Conservation (phyloP, 768 basidiomycete genomes). For the Boletus subcaerulescens region DNA sequence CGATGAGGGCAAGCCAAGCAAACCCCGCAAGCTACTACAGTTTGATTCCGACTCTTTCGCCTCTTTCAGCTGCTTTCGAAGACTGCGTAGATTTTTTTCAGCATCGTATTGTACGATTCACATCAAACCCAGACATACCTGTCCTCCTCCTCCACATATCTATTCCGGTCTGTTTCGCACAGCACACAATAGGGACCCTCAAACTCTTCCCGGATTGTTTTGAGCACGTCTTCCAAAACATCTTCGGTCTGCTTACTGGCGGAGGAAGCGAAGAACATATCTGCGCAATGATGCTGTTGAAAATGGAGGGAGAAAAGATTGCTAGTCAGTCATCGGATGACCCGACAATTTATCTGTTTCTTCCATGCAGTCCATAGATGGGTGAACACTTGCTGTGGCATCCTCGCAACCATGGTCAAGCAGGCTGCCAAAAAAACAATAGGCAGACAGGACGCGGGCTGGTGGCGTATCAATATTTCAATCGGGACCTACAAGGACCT, state of each 20-base stretch:
- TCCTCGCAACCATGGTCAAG: conserved; percentile 18
- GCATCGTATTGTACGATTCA: not conserved
- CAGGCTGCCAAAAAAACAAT: conserved; percentile 7
- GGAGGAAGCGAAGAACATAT: conserved; percentile 8
- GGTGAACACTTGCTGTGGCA: conserved; percentile 2
- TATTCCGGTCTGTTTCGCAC: not conserved
- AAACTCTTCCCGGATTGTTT: not conserved
- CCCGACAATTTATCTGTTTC: conserved; percentile 12
- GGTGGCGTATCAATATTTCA: not conserved
- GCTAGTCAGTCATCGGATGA: too few species aligned
- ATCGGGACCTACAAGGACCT: not conserved
- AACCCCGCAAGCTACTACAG: not conserved
- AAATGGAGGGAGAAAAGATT: not conserved
- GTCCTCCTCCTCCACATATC: conserved; percentile 1
- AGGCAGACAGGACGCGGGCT: not conserved
- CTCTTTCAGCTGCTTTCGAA: conserved; percentile 2
- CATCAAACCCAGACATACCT: not conserved
- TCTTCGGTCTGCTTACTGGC: not conserved
- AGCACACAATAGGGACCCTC: not conserved
- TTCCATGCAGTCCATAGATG: not conserved
- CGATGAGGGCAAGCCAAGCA: conserved; percentile 10
- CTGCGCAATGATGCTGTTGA: not conserved
- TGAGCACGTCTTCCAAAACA: not conserved
- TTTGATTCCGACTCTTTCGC: not conserved
- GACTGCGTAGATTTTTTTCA: conserved; percentile 1